These are phyloP conservation scores for Jatropha multifida DNA, from an alignment of 441 rosid species.

Conservation along the genomic window DNA sequence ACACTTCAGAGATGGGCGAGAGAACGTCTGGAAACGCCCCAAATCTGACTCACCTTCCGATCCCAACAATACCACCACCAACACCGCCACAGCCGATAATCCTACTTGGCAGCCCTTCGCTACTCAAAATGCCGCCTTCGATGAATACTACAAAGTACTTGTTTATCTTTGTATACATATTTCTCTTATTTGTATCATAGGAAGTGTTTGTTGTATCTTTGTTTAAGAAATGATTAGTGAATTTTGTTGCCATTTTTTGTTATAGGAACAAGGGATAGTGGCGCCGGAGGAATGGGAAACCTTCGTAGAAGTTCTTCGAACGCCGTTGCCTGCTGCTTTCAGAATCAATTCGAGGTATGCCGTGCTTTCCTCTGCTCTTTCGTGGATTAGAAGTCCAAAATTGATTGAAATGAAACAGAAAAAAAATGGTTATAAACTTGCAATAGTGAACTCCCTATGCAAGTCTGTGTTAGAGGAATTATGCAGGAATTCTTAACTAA, in stretches of 20 bases:
- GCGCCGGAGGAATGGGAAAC: conserved; percentile 76
- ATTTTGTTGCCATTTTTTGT: background rate
- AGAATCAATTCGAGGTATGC: conserved; percentile 80
- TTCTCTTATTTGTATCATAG: no score
- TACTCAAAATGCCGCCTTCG: conserved; percentile 73
- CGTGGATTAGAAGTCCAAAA: background rate
- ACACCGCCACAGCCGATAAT: conserved; percentile 27
- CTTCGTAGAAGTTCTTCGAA: conserved; percentile 66
- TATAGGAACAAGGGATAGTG: conserved; percentile 81
- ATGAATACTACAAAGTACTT: conserved; percentile 81
- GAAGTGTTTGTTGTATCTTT: background rate
- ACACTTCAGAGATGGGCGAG: conserved; percentile 66
- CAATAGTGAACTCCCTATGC: no score
- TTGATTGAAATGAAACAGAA: background rate
- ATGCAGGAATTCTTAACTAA: background rate
- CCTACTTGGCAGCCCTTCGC: conserved; percentile 73
- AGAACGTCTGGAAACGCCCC: conserved; percentile 70
- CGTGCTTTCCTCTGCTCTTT: background rate
- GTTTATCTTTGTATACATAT: background rate
- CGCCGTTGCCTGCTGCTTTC: conserved; percentile 92
- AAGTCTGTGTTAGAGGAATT: background rate
- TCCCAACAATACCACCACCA: conserved; percentile 23
- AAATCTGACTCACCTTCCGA: conserved; percentile 53
- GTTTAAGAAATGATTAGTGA: no score
- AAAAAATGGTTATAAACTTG: background rate